Base-by-base conservation (phyloP, 73 alveolate species). In the Paramecium octaurelia region DNA sequence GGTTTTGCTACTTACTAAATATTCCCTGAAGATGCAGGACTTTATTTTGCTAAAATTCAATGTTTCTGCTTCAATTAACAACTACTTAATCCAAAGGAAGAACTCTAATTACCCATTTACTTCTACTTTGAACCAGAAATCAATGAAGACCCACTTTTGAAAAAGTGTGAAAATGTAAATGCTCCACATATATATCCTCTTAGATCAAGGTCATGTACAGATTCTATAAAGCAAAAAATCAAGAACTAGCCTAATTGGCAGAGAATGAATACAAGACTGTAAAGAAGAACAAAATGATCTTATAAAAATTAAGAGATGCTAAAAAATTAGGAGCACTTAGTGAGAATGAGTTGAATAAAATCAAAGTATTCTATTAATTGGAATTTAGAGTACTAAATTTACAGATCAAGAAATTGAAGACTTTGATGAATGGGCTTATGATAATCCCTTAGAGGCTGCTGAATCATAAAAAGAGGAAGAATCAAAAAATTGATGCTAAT, bases 41-140 rank as follows among this genome's bases (percentile, higher is more conserved):
- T 96, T 0, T 96, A 96, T 89, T 96, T 96, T 90, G 93, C 95
- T 34, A 96, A 96, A 73, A 93, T 96, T 92, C 93, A 96, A 77
- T 96, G 98, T 73, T 96, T 96, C 59, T 96, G 98, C 86, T 96
- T 96, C 88, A 96, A 96, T 69, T 92, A 96, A 69, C 80, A 96
- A 86, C 54, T 96, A 60, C 88, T 96, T 27, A 91, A 96, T 83
- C 98, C 98, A n/a, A 91, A 93, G 58, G 97, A 96, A 89, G 94
- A 93, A 14, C 96, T 96, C 6, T 93, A 95, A 54, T 88, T 96
- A 27, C 98, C 98, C 9, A 92, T 96, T 27, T 90, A 95, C 58
- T 96, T 96, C 86, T 96, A 96, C 70, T 58, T 96, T 23, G 98
- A 96, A 58, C 98, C 98, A 3, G 96, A 95, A 48, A 95, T 96